Evolutionary conservation across 2,329 filamentous ascomycete genomes (phyloP), one percentile per base, ranked within the genome.

Genomic region (Parascedosporium putredinis): DNA sequence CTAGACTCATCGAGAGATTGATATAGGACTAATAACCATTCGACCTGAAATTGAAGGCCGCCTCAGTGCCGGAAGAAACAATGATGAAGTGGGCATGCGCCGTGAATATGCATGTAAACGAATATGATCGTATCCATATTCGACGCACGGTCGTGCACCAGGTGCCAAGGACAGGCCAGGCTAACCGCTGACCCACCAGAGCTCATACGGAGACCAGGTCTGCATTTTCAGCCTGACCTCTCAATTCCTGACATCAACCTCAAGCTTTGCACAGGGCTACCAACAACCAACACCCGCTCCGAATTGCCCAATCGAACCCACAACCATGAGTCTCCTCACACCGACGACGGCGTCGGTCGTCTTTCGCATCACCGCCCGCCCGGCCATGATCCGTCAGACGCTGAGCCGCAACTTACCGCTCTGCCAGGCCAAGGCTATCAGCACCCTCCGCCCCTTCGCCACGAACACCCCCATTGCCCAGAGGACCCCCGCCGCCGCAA

Each of bases 401-500:
- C 36, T 49, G 18, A 20, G 34, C 23, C 24, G 40, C 23, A 23
- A 20, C 33, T 36, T 49, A n/a, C 34, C 24, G 20, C 3, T 31
- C 16, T 18, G n/a, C 33, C 29, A 38, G n/a, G 45, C 42, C 27
- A 23, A 16, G 2, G 9, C 48, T 9, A 33, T 50, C 40, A 49
- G 31, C 46, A 43, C 29, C 24, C 16, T 52, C 36, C 57, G 52
- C 48, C 59, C 54, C 51, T 57, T 57, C 52, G 51, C 48, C 38
- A 44, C 52, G n/a, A n/a, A n/a, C 36, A 50, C 49, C 45, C 52
- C 49, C 45, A 38, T 45, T 33, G 9, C 42, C 50, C 3, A 42
- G 43, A 10, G 16, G 45, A 5, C n/a, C 50, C 5, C 38, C 27
- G 16, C 20, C 25, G 5, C 47, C 24, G 12, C 49, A 20, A 50